Evolutionary conservation across 148 eudicot genomes (phyloP), one percentile per base, ranked within the genome.

Genomic region (Persicaria tinctoria): DNA sequence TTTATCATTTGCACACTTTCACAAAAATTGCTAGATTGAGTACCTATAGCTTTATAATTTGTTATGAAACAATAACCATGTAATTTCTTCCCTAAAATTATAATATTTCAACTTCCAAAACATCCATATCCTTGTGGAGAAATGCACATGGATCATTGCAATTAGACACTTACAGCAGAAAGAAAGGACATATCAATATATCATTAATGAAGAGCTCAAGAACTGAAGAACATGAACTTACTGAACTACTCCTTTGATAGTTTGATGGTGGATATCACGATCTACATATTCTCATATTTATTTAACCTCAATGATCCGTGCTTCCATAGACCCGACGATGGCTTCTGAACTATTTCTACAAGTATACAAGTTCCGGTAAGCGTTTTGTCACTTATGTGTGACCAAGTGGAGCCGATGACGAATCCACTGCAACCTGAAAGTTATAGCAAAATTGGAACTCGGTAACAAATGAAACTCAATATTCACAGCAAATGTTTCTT

Each of bases 271-370:
- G 98, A 76, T 89, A 14, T 82, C 85, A 70, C 85, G 87, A 80
- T 89, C 90, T 17, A 93, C 93, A 91, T 69, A 74, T 82, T 88
- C 73, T 89, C 97, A 3, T 84, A 91, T 85, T 89, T 84, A 91
- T 85, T 89, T 91, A 44, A 93, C 87, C 85, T 93, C 97, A 50
- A 93, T 81, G 6, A 69, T 32, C 41, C 80, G 60, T 88, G 81
- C 73, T 88, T 91, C 32, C 88, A 92, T 50, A 77, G 77, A 38
- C 82, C 5, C 38, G 86, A 79, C 20, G 86, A 79, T 64, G 90
- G 85, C 76, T 78, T 79, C 76, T 89, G 91, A 77, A 91, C 56
- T 45, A 83, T 57, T 56, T 97, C 98, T 85, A 76, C 92, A 55
- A 93, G 74, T 68, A 93, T 79, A 70, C 97, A 91, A 6, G 91